Evolutionary conservation across 805 yeast genomes (phyloP).

Genomic region (Ogataea paraovalis): DNA sequence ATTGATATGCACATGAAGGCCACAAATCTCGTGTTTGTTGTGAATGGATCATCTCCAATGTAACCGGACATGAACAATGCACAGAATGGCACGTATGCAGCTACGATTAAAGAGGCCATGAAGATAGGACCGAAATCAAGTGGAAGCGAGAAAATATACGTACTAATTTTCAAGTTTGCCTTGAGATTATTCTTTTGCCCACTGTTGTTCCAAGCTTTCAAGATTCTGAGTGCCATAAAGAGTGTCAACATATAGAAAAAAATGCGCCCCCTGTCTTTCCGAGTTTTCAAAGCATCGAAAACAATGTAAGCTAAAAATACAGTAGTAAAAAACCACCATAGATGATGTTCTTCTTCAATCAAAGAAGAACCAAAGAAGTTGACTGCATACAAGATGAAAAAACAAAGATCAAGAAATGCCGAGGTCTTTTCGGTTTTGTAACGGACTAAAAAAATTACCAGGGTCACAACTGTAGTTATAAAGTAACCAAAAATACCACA

Average conservation of each 20-base stretch:
- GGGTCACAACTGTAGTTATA: slow-evolving; percentile 29
- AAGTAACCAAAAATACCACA: slow-evolving; percentile 35
- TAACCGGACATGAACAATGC: neutral
- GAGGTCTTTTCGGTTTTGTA: slow-evolving; percentile 11
- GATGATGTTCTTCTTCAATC: slow-evolving; percentile 92
- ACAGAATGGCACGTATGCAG: slow-evolving; percentile 16
- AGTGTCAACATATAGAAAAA: slow-evolving; percentile 21
- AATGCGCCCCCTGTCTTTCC: slow-evolving; percentile 4
- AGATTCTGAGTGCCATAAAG: slow-evolving; percentile 44
- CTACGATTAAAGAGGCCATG: slow-evolving; percentile 13
- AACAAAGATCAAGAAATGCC: slow-evolving; percentile 26
- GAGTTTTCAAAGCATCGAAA: slow-evolving; percentile 10
- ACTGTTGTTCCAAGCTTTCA: slow-evolving; percentile 83
- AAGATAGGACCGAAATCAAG: slow-evolving; percentile 20
- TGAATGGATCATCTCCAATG: neutral
- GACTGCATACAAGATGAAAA: slow-evolving; percentile 37
- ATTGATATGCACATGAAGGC: slow-evolving; percentile 45
- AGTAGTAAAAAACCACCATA: slow-evolving; percentile 83
- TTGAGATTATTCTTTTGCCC: slow-evolving; percentile 74
- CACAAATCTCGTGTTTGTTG: slow-evolving; percentile 18
- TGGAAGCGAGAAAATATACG: slow-evolving; percentile 33
- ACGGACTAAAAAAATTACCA: slow-evolving; percentile 21
- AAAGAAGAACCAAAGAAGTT: slow-evolving; percentile 82
- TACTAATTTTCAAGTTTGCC: slow-evolving; percentile 45
- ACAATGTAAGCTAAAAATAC: slow-evolving; percentile 25